Percentiles rank a stretch among this genome's conserved stretches.
These are phyloP conservation scores for Pseudocercospora musae DNA, from an alignment of 2,329 filamentous ascomycete genomes.

Conservation along the genomic window DNA sequence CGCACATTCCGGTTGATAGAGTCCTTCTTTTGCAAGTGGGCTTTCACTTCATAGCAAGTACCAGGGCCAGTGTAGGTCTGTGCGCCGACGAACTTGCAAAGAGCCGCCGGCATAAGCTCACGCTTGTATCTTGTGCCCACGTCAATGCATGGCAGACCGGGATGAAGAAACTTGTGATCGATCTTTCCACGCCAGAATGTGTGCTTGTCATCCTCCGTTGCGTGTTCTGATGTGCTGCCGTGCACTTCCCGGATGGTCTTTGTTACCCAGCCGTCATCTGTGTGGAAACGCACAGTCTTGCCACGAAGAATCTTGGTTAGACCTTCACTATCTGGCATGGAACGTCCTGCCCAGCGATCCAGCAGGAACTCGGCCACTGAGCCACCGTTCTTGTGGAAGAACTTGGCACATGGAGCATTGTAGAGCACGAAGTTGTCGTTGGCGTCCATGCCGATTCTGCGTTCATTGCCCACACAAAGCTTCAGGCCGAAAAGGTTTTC, in stretches of 20 bases:
- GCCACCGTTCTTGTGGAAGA: slow-evolving; percentile 8
- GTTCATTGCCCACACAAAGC: slow-evolving; percentile 1
- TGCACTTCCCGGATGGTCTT: not conserved
- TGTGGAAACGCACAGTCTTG: slow-evolving; percentile 1
- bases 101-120: slow-evolving; percentile 3
- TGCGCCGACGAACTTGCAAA: not conserved
- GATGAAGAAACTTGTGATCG: not conserved
- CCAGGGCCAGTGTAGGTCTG: not conserved
- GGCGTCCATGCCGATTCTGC: not conserved
- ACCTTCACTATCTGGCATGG: not conserved
- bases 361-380: slow-evolving; percentile 13
- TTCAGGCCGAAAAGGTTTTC: not conserved
- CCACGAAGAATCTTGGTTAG: slow-evolving; percentile 2
- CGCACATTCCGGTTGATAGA: not conserved
- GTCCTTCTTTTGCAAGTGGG: not conserved
- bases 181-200: not conserved
- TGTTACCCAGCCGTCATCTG: not conserved
- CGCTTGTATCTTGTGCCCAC: not conserved
- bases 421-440: not conserved
- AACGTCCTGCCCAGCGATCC: not conserved
- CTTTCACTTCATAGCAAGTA: not conserved
- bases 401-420: slow-evolving; percentile 2
- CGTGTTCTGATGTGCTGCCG: not conserved
- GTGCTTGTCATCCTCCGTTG: not conserved
- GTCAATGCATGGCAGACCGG: slow-evolving; percentile 8